Base-by-base conservation (phyloP, 164 flowering plant genomes). In the Chimonanthus salicifolius region DNA sequence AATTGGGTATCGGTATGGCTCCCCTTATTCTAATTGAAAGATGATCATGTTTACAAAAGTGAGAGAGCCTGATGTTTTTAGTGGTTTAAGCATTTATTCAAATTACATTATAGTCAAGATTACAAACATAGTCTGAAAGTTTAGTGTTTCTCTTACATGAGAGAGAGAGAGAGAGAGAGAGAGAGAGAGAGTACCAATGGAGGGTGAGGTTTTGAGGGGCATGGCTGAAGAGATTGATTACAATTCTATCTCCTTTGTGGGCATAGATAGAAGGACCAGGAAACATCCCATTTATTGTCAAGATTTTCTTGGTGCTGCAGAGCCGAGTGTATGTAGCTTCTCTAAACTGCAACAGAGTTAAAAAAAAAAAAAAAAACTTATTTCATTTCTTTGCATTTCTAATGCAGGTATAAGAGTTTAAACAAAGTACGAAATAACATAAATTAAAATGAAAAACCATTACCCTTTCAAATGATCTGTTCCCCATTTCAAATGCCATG, bases 241-340 rank as follows among this genome's bases (percentile, higher is more conserved):
- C 13, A 6, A 79, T 47, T 48, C 62, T 83, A 60, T 81, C 85
- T 63, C 82, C 83, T 58, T 18, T 81, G 49, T 62, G 69, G 48
- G 69, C 82, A 67, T 70, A n/a, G 46, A 83, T 46, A 5, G 83
- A 73, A 18, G 85, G 85, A 11, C 85, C 85, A 5, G 85, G 85
- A 74, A 70, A 83, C 69, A 67, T 15, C 11, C 85, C 84, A 49
- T 83, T 83, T 18, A 83, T 74, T 0, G 85, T 83, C 75, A 83
- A 70, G 10, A 83, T 83, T 70, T 60, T 71, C 79, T 83, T 83
- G 1, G 72, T 77, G n/a, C 63, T 71, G 62, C 83, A 81, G 4
- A 83, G 78, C 50, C 85, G 45, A 2, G 78, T 81, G 62, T 75
- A 76, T 3, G 80, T 44, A 44, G 77, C 8, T 71, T 69, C 58